Percentiles rank a stretch among this genome's conserved stretches.
Evolutionary conservation across 495 filamentous ascomycete genomes (phyloP).

Genomic region (Penicillium ochrochloron): DNA sequence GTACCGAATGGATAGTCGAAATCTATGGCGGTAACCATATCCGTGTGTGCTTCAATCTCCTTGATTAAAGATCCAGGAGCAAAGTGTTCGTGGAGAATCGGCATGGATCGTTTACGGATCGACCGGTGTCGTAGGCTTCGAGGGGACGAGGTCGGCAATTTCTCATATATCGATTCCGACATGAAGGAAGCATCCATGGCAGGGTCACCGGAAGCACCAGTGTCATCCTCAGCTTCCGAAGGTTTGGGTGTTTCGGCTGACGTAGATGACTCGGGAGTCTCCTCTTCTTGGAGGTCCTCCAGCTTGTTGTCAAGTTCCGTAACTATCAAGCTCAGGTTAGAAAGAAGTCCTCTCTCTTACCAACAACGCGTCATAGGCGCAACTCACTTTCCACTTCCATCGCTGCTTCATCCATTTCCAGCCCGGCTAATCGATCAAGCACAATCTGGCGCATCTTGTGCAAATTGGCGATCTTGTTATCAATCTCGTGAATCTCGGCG

Average conservation of each 20-base stretch:
- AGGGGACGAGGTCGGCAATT: slow-evolving; percentile 70
- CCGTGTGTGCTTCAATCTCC: slow-evolving; percentile 84
- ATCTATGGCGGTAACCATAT: slow-evolving; percentile 88
- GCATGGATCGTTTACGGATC: slow-evolving; percentile 81
- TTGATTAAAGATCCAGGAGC: slow-evolving; percentile 87
- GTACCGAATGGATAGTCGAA: slow-evolving; percentile 97
- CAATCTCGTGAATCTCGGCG: slow-evolving; percentile 93
- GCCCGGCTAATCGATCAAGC: slow-evolving; percentile 81
- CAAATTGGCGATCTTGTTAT: slow-evolving; percentile 93
- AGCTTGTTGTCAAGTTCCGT: slow-evolving; percentile 82
- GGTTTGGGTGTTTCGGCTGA: slow-evolving; percentile 60
- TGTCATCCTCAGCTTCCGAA: slow-evolving; percentile 58
- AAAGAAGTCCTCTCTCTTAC: not conserved
- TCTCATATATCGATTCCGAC: slow-evolving; percentile 97
- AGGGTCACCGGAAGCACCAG: slow-evolving; percentile 54
- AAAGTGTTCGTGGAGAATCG: slow-evolving; percentile 94
- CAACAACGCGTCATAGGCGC: slow-evolving; percentile 5
- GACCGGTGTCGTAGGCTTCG: slow-evolving; percentile 69
- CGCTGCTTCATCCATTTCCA: slow-evolving; percentile 91
- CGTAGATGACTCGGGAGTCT: slow-evolving; percentile 67
- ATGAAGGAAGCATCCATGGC: slow-evolving; percentile 78
- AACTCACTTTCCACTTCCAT: slow-evolving; percentile 82
- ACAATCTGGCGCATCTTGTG: slow-evolving; percentile 94
- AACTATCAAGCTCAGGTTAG: slow-evolving; percentile 51
- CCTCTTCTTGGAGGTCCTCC: slow-evolving; percentile 72